phyloP scores from a whole-genome alignment of 2,329 filamentous ascomycete genomes.

The Fusarium mexicanum region DNA sequence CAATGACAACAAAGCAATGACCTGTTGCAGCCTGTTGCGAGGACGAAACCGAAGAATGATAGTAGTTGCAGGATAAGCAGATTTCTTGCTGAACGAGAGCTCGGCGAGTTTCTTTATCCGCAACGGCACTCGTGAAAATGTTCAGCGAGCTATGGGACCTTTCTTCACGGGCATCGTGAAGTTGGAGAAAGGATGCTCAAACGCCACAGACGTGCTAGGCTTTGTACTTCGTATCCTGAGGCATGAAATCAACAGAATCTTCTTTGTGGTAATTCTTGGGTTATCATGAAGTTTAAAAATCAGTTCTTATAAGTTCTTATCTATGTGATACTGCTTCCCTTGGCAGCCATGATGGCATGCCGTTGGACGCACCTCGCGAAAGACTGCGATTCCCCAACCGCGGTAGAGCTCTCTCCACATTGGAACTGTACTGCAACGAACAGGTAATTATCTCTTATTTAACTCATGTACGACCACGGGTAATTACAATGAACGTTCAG shows the following conservation, averaged over 20 bases:
- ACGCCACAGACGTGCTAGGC: neutral
- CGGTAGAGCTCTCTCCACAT: slow-evolving; percentile 89
- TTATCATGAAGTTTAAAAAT: too few species aligned
- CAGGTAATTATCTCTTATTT: too few species aligned
- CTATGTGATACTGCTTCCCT: neutral
- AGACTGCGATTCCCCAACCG: slow-evolving; percentile 90
- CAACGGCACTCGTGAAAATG: neutral
- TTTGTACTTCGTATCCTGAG: neutral
- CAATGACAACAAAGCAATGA: neutral
- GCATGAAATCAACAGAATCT: fast-evolving
- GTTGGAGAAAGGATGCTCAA: neutral
- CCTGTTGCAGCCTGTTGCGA: neutral
- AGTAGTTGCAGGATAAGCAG: neutral
- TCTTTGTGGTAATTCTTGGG: neutral
- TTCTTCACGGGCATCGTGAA: neutral
- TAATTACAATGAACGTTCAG: too few species aligned
- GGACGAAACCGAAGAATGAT: neutral
- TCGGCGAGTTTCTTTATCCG: neutral
- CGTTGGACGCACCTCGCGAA: slow-evolving; percentile 77
- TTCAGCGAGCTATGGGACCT: neutral
- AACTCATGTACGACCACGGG: too few species aligned
- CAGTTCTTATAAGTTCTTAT: too few species aligned
- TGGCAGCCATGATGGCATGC: neutral
- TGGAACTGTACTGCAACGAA: slow-evolving; percentile 42
- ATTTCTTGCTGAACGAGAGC: too few species aligned